Evolutionary conservation across 2,329 filamentous ascomycete species (phyloP).

Genomic region (Exophiala aquamarina): DNA sequence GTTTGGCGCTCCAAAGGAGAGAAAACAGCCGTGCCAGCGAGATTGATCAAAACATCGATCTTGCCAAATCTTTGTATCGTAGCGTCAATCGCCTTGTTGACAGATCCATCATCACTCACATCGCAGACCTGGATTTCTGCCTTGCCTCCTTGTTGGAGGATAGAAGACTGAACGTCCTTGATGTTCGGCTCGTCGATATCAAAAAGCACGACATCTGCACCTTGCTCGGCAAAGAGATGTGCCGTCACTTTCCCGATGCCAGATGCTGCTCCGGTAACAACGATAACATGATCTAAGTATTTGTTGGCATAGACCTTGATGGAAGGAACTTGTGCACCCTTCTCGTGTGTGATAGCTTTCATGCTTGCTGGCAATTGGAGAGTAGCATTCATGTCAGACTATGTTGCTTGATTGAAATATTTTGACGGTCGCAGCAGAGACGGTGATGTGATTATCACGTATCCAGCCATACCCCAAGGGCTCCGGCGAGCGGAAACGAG

Average conservation of each 20-base stretch:
- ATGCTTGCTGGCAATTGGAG: no score
- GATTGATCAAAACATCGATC: neutral
- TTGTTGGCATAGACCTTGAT: conserved; percentile 1
- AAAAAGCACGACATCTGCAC: conserved; percentile 25
- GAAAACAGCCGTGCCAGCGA: neutral
- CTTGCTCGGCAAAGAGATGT: conserved; percentile 20
- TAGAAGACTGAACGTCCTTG: conserved; percentile 14
- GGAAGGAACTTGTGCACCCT: neutral
- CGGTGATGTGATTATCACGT: no score
- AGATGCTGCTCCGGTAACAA: no score
- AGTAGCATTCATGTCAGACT: no score
- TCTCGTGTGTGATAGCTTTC: neutral
- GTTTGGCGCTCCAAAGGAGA: neutral
- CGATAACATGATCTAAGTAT: conserved; percentile 11
- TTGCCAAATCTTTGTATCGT: neutral
- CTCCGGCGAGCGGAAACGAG: no score
- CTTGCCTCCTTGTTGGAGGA: conserved; percentile 5
- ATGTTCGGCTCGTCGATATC: conserved; percentile 23
- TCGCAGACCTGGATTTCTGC: conserved; percentile 22
- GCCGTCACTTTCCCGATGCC: conserved; percentile 26
- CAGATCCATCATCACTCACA: conserved; percentile 16
- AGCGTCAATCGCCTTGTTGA: neutral
- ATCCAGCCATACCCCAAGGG: no score
- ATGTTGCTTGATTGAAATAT: no score
- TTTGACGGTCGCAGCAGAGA: no score